Evolutionary conservation across 768 basidiomycete genomes (phyloP).

Genomic region (Phanerodontia chrysosporium): DNA sequence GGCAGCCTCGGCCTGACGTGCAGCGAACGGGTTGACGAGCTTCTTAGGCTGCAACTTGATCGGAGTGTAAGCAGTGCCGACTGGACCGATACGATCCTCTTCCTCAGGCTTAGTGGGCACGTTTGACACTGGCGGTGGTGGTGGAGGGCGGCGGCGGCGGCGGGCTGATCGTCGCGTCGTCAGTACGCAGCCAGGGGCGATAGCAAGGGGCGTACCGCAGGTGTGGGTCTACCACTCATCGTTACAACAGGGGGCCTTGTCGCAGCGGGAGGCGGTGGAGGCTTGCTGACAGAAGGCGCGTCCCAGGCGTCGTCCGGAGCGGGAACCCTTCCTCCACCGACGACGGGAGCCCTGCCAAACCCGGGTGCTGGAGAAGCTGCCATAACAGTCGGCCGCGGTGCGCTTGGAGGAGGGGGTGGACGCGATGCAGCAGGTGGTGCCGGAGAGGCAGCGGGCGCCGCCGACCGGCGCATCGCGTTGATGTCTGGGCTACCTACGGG

Average conservation of each 20-base stretch:
- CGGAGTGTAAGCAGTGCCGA: constrained; percentile 86
- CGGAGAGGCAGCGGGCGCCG: neutral
- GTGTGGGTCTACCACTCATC: constrained; percentile 11
- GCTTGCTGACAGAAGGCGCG: constrained; percentile 24
- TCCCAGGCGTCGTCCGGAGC: constrained; percentile 58
- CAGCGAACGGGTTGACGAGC: constrained; percentile 78
- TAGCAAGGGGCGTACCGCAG: constrained; percentile 34
- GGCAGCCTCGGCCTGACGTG: constrained; percentile 48
- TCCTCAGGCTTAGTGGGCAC: constrained; percentile 63
- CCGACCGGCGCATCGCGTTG: constrained; percentile 38
- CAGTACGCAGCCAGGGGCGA: constrained; percentile 31
- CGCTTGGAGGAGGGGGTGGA: constrained; percentile 9
- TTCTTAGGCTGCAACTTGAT: constrained; percentile 86
- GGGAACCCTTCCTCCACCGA: constrained; percentile 12
- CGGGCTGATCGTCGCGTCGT: constrained; percentile 11
- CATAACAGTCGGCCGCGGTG: constrained; percentile 34
- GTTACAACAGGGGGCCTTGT: constrained; percentile 19
- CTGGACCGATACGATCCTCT: constrained; percentile 81
- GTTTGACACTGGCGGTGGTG: constrained; percentile 40
- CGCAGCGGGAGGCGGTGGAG: constrained; percentile 29
- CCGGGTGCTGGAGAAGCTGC: constrained; percentile 22
- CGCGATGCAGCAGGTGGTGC: neutral
- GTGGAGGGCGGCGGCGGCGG: constrained; percentile 27
- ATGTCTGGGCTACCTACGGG: constrained; percentile 78
- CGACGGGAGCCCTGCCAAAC: constrained; percentile 23